These are phyloP conservation scores for Zasmidium angulare DNA, from an alignment of 2,329 filamentous ascomycete genomes.

Conservation along the genomic window DNA sequence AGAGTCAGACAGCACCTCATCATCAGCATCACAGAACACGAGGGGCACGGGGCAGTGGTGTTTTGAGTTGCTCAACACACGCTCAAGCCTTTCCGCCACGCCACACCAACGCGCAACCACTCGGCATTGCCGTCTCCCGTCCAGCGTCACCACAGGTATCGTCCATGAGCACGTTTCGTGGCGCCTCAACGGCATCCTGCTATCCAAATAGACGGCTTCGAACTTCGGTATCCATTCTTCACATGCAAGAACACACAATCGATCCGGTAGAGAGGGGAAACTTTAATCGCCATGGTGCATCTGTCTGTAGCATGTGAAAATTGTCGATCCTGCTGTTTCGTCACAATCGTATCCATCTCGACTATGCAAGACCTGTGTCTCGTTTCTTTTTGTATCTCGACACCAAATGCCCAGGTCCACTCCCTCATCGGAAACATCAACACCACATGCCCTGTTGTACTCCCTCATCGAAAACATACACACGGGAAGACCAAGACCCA, in stretches of 20 bases:
- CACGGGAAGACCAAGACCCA: not conserved
- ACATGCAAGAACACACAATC: not conserved
- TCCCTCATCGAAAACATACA: not conserved
- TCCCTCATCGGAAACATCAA: not conserved
- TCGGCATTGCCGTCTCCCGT: not conserved
- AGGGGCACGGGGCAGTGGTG: too few species aligned
- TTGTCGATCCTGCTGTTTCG: not conserved
- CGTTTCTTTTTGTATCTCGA: not conserved
- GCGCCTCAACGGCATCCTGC: not conserved
- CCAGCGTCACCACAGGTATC: too few species aligned
- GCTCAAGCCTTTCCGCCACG: not conserved
- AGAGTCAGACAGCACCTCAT: too few species aligned
- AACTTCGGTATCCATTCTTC: not conserved
- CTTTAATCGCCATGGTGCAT: not conserved
- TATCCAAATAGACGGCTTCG: not conserved
- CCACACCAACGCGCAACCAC: not conserved
- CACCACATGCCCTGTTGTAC: not conserved
- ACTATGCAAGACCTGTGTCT: not conserved
- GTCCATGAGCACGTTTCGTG: not conserved
- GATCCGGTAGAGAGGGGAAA: not conserved
- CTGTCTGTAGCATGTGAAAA: not conserved
- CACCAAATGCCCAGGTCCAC: not conserved
- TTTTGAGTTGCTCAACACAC: not conserved
- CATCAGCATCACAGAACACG: too few species aligned
- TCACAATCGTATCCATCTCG: not conserved